Evolutionary conservation across 2,329 filamentous ascomycete species (phyloP).

Genomic region (Lachnellula willkommii): DNA sequence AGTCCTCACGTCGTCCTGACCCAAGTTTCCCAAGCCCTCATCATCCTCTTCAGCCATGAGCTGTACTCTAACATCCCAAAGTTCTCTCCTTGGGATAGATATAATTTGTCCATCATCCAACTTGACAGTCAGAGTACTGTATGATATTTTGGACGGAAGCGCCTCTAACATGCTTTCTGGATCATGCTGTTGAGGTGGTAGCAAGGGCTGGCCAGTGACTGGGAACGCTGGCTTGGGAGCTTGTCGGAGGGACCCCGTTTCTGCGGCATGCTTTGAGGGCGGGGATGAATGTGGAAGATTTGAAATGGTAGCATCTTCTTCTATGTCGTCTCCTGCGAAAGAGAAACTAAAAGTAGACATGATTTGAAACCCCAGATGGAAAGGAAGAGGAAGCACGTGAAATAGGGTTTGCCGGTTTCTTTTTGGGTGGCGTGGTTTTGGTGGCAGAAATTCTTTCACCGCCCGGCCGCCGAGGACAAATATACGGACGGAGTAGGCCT

Average conservation of each 20-base stretch:
- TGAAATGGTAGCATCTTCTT: slow-evolving; percentile 35
- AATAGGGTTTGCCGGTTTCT: not conserved
- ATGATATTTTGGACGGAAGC: slow-evolving; percentile 71
- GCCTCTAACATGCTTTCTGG: slow-evolving; percentile 46
- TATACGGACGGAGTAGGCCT: too few species aligned
- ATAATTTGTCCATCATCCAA: slow-evolving; percentile 52
- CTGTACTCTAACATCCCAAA: slow-evolving; percentile 78
- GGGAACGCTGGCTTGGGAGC: slow-evolving; percentile 48
- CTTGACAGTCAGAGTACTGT: slow-evolving; percentile 54
- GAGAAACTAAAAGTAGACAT: slow-evolving; percentile 42
- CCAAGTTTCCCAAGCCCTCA: slow-evolving; percentile 47
- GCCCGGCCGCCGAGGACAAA: too few species aligned
- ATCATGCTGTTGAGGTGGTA: slow-evolving; percentile 49
- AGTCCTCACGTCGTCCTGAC: slow-evolving; percentile 69
- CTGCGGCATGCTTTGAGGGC: slow-evolving; percentile 26
- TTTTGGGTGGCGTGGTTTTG: not conserved
- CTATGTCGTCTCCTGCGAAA: slow-evolving; percentile 61
- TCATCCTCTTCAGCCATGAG: slow-evolving; percentile 68
- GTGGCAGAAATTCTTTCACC: not conserved
- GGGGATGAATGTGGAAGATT: slow-evolving; percentile 3
- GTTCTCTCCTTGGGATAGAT: slow-evolving; percentile 63
- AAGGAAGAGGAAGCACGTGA: not conserved
- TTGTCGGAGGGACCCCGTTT: slow-evolving; percentile 28
- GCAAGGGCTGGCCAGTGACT: slow-evolving; percentile 54
- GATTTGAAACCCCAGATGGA: not conserved